Conservation (phyloP, 352 stramenopile species). For the Hyaloperonospora arabidopsidis region DNA sequence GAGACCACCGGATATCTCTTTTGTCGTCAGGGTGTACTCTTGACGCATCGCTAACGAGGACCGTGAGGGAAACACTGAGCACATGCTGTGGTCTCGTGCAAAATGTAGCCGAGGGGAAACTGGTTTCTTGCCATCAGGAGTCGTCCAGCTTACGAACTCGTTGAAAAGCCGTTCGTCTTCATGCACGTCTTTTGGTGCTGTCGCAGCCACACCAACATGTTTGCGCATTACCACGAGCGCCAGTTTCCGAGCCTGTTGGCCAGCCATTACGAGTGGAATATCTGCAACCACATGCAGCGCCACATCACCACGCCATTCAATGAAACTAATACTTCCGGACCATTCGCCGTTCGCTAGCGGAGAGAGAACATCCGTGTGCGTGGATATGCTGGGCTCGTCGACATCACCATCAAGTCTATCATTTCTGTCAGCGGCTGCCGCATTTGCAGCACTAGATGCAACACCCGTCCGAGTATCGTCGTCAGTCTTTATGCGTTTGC, state of each 20-base stretch:
- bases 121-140: slow-evolving; percentile 48
- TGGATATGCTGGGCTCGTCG: slow-evolving; percentile 18
- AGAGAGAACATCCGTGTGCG: slow-evolving; percentile 33
- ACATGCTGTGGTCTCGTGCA: slow-evolving; percentile 62
- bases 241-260: slow-evolving; percentile 67
- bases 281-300: slow-evolving; percentile 68
- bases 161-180: slow-evolving; percentile 81
- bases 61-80: slow-evolving; percentile 48
- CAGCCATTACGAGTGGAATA: slow-evolving; percentile 69
- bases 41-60: slow-evolving; percentile 57
- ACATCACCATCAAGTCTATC: slow-evolving; percentile 15
- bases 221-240: slow-evolving; percentile 64
- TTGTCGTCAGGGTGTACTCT: slow-evolving; percentile 76
- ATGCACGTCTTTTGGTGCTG: slow-evolving; percentile 27
- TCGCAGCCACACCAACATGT: slow-evolving; percentile 18
- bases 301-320: slow-evolving; percentile 77
- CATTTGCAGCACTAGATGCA: slow-evolving; percentile 11
- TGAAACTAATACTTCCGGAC: slow-evolving; percentile 76
- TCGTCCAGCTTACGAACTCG: slow-evolving; percentile 77
- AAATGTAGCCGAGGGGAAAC: slow-evolving; percentile 73
- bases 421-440: slow-evolving; percentile 14
- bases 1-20: slow-evolving; percentile 78
- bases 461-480: slow-evolving; percentile 24
- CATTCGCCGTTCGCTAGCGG: slow-evolving; percentile 59
- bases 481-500: slow-evolving; percentile 60